Conservation (phyloP, 2,329 filamentous ascomycete species). For the Cercospora zeae-maydis region DNA sequence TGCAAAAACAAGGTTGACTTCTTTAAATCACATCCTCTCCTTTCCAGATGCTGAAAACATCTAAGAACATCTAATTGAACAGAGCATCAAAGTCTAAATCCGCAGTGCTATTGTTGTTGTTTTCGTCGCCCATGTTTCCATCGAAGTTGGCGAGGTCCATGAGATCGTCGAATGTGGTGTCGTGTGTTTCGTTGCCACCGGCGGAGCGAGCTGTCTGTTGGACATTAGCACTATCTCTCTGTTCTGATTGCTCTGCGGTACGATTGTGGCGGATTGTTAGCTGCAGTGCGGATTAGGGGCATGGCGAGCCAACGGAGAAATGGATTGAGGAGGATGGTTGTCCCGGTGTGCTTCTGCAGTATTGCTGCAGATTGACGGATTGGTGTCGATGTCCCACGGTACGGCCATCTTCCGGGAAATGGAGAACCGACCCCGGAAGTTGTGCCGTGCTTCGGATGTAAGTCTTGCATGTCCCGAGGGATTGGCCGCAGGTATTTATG, state of each 20-base stretch:
- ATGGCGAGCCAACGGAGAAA: background rate
- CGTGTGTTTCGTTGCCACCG: constrained; percentile 20
- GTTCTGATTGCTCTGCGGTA: background rate
- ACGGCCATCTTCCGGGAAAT: background rate
- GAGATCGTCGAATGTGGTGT: constrained; percentile 36
- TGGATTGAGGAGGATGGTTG: too few relatives aligned
- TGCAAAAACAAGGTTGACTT: background rate
- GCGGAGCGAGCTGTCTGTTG: background rate
- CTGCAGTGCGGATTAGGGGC: background rate
- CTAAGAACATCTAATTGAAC: constrained; percentile 13
- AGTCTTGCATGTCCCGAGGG: background rate
- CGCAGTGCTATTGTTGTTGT: constrained; percentile 7
- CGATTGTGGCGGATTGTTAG: too few relatives aligned
- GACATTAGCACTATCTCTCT: background rate
- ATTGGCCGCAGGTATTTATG: background rate
- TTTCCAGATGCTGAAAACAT: background rate
- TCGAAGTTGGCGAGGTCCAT: constrained; percentile 37
- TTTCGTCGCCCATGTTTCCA: constrained; percentile 18
- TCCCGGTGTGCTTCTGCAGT: background rate
- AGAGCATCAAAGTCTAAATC: constrained; percentile 25
- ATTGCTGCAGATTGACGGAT: background rate
- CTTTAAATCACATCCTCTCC: background rate
- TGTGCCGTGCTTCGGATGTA: background rate
- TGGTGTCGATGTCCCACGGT: background rate
- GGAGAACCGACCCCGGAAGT: background rate